These are phyloP conservation scores for Angomonas deanei DNA, from an alignment of 208 protist genomes.

Conservation along the genomic window DNA sequence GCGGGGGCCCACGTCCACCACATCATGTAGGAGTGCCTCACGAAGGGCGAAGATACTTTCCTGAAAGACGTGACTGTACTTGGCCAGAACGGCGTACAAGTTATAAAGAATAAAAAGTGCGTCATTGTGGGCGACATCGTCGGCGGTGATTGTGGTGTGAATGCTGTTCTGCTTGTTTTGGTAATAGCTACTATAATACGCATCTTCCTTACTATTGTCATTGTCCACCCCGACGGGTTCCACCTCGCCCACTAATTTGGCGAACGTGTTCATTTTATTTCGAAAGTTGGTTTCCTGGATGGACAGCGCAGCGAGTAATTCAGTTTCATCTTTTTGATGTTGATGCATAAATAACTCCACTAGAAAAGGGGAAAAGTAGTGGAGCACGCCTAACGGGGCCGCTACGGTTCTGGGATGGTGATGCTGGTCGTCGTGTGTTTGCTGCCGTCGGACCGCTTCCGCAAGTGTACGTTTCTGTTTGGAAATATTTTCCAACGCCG, in stretches of 20 bases:
- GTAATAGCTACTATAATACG: not conserved
- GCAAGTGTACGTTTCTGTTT: conserved; percentile 32
- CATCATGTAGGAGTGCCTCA: conserved; percentile 13
- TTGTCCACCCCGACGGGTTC: not conserved
- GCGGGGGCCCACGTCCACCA: not conserved
- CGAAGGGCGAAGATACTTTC: conserved; percentile 46
- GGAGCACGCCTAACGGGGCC: conserved; percentile 52
- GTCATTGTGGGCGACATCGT: not conserved
- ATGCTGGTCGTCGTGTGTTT: not conserved
- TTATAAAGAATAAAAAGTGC: conserved; percentile 30
- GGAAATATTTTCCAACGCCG: conserved; percentile 48
- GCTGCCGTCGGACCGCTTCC: conserved; percentile 34
- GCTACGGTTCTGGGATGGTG: conserved; percentile 11
- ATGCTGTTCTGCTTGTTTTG: no score
- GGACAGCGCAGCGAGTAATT: not conserved
- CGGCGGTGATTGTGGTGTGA: not conserved
- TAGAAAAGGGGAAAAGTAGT: conserved; percentile 26
- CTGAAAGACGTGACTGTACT: conserved; percentile 57
- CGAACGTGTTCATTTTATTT: not conserved
- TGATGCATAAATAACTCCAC: conserved; percentile 47
- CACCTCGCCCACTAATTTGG: not conserved
- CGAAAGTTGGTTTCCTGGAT: not conserved
- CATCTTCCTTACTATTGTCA: not conserved
- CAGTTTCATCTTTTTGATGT: not conserved
- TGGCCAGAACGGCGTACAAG: conserved; percentile 31